Evolutionary conservation across 2,329 filamentous ascomycete species (phyloP).

Genomic region (Exophiala sp.): DNA sequence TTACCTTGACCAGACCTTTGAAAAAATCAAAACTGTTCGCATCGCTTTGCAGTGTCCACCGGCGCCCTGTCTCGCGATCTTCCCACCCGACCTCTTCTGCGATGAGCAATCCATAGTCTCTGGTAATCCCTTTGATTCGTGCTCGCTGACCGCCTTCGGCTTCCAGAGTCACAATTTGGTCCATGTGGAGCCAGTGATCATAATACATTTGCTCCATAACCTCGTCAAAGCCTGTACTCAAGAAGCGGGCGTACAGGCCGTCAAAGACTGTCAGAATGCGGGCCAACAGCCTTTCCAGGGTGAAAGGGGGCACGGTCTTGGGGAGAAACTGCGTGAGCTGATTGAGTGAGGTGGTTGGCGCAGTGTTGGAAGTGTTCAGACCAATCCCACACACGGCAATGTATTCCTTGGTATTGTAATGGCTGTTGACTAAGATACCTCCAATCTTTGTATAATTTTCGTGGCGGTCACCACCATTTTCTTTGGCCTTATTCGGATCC

Average conservation of each 20-base stretch:
- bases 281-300: conserved; percentile 74
- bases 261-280: conserved; percentile 74
- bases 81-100: conserved; percentile 74
- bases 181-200: conserved; percentile 75
- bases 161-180: conserved; percentile 70
- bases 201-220: conserved; percentile 74
- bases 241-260: conserved; percentile 67
- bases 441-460: conserved; percentile 75
- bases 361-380: conserved; percentile 74
- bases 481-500: conserved; percentile 45
- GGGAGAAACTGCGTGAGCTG: conserved; percentile 51
- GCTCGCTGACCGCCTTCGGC: conserved; percentile 63
- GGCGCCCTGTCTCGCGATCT: conserved; percentile 67
- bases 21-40: conserved; percentile 99
- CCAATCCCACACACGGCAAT: conserved; percentile 82
- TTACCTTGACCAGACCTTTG: conserved; percentile 66
- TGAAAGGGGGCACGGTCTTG: conserved; percentile 47
- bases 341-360: conserved; percentile 81
- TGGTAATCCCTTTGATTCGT: conserved; percentile 76
- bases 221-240: conserved; percentile 65
- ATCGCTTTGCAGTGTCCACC: conserved; percentile 85
- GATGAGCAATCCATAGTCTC: conserved; percentile 81
- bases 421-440: conserved; percentile 85
- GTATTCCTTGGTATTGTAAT: conserved; percentile 70
- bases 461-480: conserved; percentile 19